Evolutionary conservation across 345 rosid genomes (phyloP), one percentile per base, ranked within the genome.

Genomic region (Lumnitzera littorea): DNA sequence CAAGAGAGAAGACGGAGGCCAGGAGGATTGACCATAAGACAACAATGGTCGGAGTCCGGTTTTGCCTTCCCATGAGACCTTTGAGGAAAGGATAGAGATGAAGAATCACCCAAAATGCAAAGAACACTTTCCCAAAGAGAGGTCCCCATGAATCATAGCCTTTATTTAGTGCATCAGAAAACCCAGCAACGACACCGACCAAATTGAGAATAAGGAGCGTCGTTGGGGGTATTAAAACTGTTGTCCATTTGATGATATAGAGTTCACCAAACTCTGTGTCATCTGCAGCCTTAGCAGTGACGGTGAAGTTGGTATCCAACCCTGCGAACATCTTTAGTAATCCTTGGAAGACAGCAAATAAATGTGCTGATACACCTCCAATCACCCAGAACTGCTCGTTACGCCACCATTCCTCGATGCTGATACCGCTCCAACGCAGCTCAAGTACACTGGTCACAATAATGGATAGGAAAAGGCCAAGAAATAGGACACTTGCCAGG

Each of bases 21-120:
- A 94, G 70, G 48, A 90, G 68, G 69, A 90, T 87, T n/a, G 97
- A 94, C 99, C 97, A 90, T 15, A 94, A 83, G 13, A 94, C 74
- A 66, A 94, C 96, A 59, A 94, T 88, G 62, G 99, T 94, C 1
- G 97, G 99, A 14, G 96, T 90, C 72, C 97, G 69, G 79, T 94
- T 90, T 68, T 94, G 99, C 67, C 95, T 83, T 29, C 99, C 97
- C 99, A 94, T 89, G n/a, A 94, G 91, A 80, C 99, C 99, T 70
- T 94, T 88, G 36, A 94, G 95, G 89, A 94, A 90, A 46, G 99
- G 97, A 77, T 94, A 90, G 57, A 94, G 89, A 88, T 90, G 97
- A 57, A 89, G 80, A 64, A 94, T 86, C 63, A 90, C 99, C 99
- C 99, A 94, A 57, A 94, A 80, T 58, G 99, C 87, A 59, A 94